Base-by-base conservation (phyloP, 306 rosid species). In the Gynostemma pentaphyllum region DNA sequence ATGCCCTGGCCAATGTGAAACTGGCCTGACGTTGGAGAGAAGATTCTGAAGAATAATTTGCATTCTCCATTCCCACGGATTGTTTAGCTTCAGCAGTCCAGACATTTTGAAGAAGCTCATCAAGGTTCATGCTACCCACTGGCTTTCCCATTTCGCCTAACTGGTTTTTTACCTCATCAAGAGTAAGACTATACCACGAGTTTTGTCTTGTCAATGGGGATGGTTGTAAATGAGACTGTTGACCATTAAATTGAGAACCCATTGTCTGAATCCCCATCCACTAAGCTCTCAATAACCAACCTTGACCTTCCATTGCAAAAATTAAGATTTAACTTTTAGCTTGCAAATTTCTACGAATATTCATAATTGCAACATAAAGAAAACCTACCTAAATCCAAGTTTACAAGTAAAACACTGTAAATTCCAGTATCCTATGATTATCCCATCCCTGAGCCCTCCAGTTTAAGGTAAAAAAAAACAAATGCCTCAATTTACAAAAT, bases 181-280 rank as follows among this genome's bases (percentile, higher is more conserved):
- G 79, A 29, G 95, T 84, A 10, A 84, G 85, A 57, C 54, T 74
- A 44, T 81, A 87, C 91, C 86, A 84, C n/a, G 88, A 87, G 60
- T 28, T 76, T 72, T 83, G 88, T 71, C 80, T 77, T 56, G 70
- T 10, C 47, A 87, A 69, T 15, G 78, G 68, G 12, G 84, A 50
- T 32, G 75, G 74, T 40, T 75, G 90, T 68, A 81, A 81, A 79
- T 77, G 90, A 70, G 84, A 72, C 64, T 81, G 81, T 29, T 81
- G 87, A 50, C 82, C 84, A 34, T 78, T 83, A 62, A 72, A 74
- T 66, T 83, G 95, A 79, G 86, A 79, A 67, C 75, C 82, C 86
- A 81, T 83, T 44, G 82, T 83, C 72, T 87, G 86, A 70, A 83
- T 81, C 81, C 90, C 88, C 90, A 83, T 83, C 62, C 80, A 78